phyloP scores from a whole-genome alignment of 331 rosid genomes.

The Pyrus hybrid region DNA sequence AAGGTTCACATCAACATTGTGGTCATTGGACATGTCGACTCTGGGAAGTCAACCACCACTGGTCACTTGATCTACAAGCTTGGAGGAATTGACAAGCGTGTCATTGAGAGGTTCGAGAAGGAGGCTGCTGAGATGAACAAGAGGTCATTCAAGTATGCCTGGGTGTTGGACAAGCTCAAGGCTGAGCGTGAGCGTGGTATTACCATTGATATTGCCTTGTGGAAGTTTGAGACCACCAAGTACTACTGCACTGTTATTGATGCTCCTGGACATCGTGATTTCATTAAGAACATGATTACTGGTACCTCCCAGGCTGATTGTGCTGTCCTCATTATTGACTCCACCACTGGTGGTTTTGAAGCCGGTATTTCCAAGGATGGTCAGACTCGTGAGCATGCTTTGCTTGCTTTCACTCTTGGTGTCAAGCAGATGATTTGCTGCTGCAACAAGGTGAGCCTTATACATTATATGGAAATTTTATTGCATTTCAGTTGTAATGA shows the following conservation, averaged over 20 bases:
- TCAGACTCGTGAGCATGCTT: constrained; percentile 68
- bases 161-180: constrained; percentile 76
- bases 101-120: constrained; percentile 64
- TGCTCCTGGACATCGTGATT: constrained; percentile 67
- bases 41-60: constrained; percentile 62
- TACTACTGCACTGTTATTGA: constrained; percentile 67
- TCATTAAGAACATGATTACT: constrained; percentile 61
- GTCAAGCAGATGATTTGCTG: constrained; percentile 77
- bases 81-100: constrained; percentile 75
- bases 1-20: constrained; percentile 39
- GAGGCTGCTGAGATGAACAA: constrained; percentile 81
- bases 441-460: constrained; percentile 19
- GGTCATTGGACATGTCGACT: constrained; percentile 48
- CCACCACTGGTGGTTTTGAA: constrained; percentile 74
- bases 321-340: constrained; percentile 61
- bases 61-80: constrained; percentile 70
- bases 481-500: neutral
- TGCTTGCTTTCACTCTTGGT: constrained; percentile 73
- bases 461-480: neutral
- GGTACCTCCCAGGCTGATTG: constrained; percentile 67
- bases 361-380: constrained; percentile 81
- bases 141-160: constrained; percentile 69
- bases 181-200: constrained; percentile 79
- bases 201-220: constrained; percentile 64
- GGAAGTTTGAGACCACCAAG: constrained; percentile 64